Conservation (phyloP, 257 asterid species). For the Coffea canephora region DNA sequence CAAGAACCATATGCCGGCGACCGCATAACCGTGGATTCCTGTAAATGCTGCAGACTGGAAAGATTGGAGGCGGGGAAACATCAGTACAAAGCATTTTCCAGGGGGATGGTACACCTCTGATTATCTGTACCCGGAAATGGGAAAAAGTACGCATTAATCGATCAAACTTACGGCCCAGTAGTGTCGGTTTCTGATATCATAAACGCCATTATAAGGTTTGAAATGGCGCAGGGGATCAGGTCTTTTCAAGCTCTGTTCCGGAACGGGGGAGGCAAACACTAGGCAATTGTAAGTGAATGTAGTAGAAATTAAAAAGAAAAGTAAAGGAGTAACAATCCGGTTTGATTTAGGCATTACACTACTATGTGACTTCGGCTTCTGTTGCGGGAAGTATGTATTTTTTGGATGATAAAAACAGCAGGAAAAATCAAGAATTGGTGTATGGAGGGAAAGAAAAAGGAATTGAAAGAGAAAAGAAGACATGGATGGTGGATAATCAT, state of each 20-base stretch:
- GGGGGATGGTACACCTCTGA: background rate
- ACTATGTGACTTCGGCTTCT: background rate
- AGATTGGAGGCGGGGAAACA: background rate
- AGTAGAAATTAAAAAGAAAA: constrained; percentile 32
- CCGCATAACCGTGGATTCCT: constrained; percentile 53
- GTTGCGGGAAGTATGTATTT: background rate
- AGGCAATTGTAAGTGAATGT: constrained; percentile 23
- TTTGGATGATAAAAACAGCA: background rate
- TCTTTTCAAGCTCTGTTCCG: constrained; percentile 25
- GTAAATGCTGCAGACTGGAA: constrained; percentile 56
- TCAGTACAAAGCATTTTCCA: background rate
- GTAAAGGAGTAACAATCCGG: constrained; percentile 15
- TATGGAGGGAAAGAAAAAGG: background rate
- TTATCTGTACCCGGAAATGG: background rate
- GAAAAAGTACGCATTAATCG: background rate
- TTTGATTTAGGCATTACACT: constrained; percentile 35
- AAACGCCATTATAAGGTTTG: constrained; percentile 38
- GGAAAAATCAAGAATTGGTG: background rate
- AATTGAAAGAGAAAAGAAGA: background rate
- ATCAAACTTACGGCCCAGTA: constrained; percentile 61
- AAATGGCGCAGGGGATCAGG: constrained; percentile 43
- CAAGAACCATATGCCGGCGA: constrained; percentile 53
- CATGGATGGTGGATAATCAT: constrained; percentile 24
- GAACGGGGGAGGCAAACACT: constrained; percentile 33
- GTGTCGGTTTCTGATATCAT: constrained; percentile 47